Evolutionary conservation across 441 rosid species (phyloP), one percentile per base, ranked within the genome.

Genomic region (Croton laevigatus): DNA sequence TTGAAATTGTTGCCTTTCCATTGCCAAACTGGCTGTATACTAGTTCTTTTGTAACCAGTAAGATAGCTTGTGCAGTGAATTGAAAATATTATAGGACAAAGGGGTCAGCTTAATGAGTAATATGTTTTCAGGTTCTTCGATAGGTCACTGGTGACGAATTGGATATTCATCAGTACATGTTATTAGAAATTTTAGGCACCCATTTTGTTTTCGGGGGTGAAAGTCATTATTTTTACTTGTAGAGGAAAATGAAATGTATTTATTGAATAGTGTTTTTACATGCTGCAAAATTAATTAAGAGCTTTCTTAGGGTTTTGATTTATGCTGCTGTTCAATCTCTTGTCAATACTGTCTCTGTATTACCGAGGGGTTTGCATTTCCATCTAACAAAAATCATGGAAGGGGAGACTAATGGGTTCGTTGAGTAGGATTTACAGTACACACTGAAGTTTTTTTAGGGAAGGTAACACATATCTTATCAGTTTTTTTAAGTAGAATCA

Each of bases 61-160:
- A 22, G 70, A 73, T 38, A 61, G 65, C 57, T 20, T 66, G 40
- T 48, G 44, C 32, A 20, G 59, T 52, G 68, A 70, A 71, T 61
- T 22, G 59, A 66, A 62, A 19, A 71, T 73, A 71, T 72, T 63
- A 46, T 59, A 69, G 80, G 19, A 59, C 32, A 70, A 44, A 51
- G 60, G 65, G n/a, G 10, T 9, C 49, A 61, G 65, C 66, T 40
- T 66, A 73, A 66, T 66, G 65, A 65, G 14, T 49, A n/a, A 5
- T 27, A 2, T 20, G 38, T 20, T 49, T 61, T 23, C 6, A 4
- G 23, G 38, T 59, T 65, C 53, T 64, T 58, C 65, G 42, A 45
- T 53, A 9, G 19, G 10, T 51, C 37, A 46, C n/a, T 62, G 59
- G 70, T 6, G 6, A 62, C 23, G 37, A 16, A 20, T 42, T 6